Percentiles rank a stretch among this genome's conserved stretches.
Evolutionary conservation across 2,329 filamentous ascomycete species (phyloP).

Genomic region (Nemania diffusa): DNA sequence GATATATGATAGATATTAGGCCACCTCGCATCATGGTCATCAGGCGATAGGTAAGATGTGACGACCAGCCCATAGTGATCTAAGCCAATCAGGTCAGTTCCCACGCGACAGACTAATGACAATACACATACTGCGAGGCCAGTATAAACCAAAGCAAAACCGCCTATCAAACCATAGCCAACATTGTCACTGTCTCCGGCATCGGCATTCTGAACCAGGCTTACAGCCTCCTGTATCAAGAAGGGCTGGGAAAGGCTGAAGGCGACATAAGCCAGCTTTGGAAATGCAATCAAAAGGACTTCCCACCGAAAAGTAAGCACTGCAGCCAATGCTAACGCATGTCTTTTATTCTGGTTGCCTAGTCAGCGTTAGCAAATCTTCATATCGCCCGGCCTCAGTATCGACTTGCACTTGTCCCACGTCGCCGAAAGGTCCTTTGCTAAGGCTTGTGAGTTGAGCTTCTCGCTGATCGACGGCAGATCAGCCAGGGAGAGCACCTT

Average conservation of each 20-base stretch:
- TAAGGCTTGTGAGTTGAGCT: conserved; percentile 22
- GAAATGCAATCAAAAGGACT: conserved; percentile 13
- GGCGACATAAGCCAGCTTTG: conserved; percentile 24
- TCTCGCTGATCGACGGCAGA: conserved; percentile 28
- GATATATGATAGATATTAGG: conserved; percentile 24
- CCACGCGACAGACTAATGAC: neutral
- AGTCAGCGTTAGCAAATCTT: neutral
- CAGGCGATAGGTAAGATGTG: conserved; percentile 28
- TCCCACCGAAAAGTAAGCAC: conserved; percentile 21
- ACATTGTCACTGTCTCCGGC: neutral
- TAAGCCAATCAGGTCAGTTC: neutral
- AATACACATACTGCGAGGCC: conserved; percentile 23
- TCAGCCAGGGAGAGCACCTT: conserved; percentile 25
- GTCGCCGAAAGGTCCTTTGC: conserved; percentile 9
- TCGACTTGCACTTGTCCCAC: conserved; percentile 21
- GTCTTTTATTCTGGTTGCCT: conserved; percentile 22
- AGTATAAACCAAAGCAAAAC: conserved; percentile 28
- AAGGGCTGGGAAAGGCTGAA: conserved; percentile 30
- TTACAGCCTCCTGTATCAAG: conserved; percentile 23
- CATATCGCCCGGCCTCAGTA: neutral
- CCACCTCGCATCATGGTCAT: conserved; percentile 29
- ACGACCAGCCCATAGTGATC: conserved; percentile 28
- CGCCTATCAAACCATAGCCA: conserved; percentile 27
- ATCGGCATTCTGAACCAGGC: conserved; percentile 15
- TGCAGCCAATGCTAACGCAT: conserved; percentile 23